These are phyloP conservation scores for Fusarium bulbicola DNA, from an alignment of 2,329 filamentous ascomycete genomes.

Conservation along the genomic window DNA sequence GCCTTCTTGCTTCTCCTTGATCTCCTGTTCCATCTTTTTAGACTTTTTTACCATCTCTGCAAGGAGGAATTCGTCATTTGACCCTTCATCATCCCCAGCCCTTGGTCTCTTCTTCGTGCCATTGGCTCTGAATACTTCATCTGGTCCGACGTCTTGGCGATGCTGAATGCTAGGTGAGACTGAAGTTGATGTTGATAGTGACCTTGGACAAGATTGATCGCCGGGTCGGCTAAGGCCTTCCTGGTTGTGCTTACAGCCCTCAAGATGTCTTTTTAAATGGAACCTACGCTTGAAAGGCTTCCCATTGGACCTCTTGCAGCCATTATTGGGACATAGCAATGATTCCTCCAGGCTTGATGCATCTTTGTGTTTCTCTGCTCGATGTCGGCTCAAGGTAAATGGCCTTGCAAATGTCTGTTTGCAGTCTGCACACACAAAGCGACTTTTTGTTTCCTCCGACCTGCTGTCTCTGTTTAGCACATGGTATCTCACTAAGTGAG, in stretches of 20 bases:
- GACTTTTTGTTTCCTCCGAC: fast-evolving
- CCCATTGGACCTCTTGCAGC: not conserved
- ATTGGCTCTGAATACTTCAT: not conserved
- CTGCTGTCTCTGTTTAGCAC: not conserved
- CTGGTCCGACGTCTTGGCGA: fast-evolving
- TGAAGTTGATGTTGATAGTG: fast-evolving
- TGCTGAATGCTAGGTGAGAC: too few species aligned
- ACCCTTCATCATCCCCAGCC: not conserved
- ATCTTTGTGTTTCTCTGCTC: not conserved
- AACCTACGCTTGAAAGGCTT: not conserved
- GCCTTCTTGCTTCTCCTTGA: fast-evolving
- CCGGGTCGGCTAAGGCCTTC: fast-evolving
- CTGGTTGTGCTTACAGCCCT: fast-evolving
- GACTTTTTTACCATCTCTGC: not conserved
- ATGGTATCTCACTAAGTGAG: fast-evolving
- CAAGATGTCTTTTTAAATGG: not conserved
- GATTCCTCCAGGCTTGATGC: fast-evolving
- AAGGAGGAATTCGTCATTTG: not conserved
- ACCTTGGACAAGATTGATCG: not conserved
- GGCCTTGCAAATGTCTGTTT: not conserved
- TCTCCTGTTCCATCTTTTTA: fast-evolving
- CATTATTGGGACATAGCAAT: not conserved
- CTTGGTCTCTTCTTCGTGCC: not conserved
- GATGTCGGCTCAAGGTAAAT: fast-evolving
- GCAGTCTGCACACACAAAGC: not conserved